phyloP scores from a whole-genome alignment of 2,329 filamentous ascomycete species.

The Colletotrichum sp. region DNA sequence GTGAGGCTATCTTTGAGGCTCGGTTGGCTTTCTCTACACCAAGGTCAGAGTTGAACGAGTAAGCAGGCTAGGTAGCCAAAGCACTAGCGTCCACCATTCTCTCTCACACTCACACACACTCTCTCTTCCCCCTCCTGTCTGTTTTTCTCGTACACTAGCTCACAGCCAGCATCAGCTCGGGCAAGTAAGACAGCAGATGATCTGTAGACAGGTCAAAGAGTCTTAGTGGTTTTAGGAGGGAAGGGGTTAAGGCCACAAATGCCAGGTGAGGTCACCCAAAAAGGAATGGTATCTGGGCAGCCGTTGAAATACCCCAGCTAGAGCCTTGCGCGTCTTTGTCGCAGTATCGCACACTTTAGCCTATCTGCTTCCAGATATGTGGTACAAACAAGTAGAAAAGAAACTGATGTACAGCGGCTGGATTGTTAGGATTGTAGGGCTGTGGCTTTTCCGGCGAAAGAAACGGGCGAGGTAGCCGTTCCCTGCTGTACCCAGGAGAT shows the following conservation, averaged over 20 bases:
- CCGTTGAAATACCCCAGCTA: not conserved
- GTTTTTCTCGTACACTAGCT: not conserved
- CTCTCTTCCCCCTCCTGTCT: not conserved
- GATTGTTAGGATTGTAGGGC: not conserved
- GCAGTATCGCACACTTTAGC: not conserved
- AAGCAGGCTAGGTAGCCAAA: not conserved
- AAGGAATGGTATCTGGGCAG: not conserved
- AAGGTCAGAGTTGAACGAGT: not conserved
- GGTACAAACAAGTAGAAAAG: not conserved
- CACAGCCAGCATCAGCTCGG: not conserved
- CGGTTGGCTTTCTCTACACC: not conserved
- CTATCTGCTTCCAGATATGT: not conserved
- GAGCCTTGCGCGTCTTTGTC: not conserved
- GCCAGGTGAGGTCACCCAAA: not conserved
- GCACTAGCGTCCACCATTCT: not conserved
- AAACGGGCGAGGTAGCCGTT: conserved; percentile 9
- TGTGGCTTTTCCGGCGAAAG: not conserved
- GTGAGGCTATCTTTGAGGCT: not conserved
- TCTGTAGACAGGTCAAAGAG: not conserved
- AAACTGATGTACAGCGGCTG: not conserved
- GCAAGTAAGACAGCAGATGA: not conserved
- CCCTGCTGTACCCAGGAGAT: not conserved
- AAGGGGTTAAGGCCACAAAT: not conserved
- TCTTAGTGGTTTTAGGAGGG: not conserved
- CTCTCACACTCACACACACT: not conserved